These are phyloP conservation scores for Poronia punctata DNA, from an alignment of 495 filamentous ascomycete genomes.

Conservation along the genomic window DNA sequence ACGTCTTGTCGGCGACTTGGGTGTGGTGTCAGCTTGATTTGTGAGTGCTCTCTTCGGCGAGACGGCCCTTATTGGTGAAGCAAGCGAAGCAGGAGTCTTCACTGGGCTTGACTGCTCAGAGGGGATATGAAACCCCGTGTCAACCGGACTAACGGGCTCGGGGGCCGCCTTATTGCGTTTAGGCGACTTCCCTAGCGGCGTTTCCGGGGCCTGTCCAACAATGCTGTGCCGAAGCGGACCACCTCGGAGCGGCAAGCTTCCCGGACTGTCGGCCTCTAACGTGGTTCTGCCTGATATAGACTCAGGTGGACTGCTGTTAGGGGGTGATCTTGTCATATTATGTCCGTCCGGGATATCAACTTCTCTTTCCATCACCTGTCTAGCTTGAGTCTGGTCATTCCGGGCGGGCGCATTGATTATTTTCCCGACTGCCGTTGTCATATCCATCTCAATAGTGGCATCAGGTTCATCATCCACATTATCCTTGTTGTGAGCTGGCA, in stretches of 20 bases:
- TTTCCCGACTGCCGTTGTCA: conserved; percentile 51
- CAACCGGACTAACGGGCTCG: conserved; percentile 43
- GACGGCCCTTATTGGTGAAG: conserved; percentile 20
- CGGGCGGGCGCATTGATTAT: conserved; percentile 37
- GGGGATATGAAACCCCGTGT: conserved; percentile 47
- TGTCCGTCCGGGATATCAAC: conserved; percentile 49
- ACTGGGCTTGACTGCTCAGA: conserved; percentile 43
- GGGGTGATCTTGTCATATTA: conserved; percentile 42
- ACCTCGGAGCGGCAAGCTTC: conserved; percentile 46
- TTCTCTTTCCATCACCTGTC: conserved; percentile 54
- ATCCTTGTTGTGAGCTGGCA: conserved; percentile 34
- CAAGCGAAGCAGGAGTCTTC: conserved; percentile 42
- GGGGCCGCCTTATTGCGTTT: conserved; percentile 30
- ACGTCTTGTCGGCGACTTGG: conserved; percentile 17
- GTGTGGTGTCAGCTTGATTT: conserved; percentile 8
- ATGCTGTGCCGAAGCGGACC: conserved; percentile 48
- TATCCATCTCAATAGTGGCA: conserved; percentile 51
- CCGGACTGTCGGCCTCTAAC: conserved; percentile 56
- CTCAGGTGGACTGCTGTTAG: conserved; percentile 28
- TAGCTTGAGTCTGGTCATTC: conserved; percentile 42
- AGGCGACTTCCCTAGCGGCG: conserved; percentile 28
- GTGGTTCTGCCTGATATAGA: conserved; percentile 38
- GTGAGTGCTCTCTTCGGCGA: conserved; percentile 8
- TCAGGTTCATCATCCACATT: conserved; percentile 40
- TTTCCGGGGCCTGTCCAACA: conserved; percentile 33